Base-by-base conservation (phyloP, 1,284 basidiomycete genomes). In the Caloboletus firmus region DNA sequence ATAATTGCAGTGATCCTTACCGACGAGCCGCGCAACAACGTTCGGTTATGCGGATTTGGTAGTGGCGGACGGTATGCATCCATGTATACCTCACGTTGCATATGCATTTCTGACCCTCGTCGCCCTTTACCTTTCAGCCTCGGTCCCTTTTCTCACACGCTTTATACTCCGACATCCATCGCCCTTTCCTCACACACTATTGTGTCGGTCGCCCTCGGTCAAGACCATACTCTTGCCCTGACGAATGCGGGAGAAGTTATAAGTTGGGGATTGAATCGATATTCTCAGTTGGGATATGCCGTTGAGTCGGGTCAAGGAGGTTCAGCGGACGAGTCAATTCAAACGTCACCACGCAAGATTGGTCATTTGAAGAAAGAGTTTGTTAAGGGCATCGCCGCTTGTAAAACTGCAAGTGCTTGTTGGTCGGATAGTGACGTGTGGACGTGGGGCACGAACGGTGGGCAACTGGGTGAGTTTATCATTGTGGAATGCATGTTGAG, bases 371-470 rank as follows among this genome's bases (percentile, higher is more conserved):
- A 89, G 77, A 93, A 89, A 70, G 91, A 95, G 61, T 62, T 77
- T 24, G 86, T 97, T 0, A 72, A 78, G 20, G 97, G 97, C 18
- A 81, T 96, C 4, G 92, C 95, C 1, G 94, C 95, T 0, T 93
- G 90, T 58, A 89, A 91, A 65, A 86, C 85, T 24, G 90, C 93
- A 24, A 94, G 91, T 20, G 94, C 86, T 2, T 96, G 93, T 67
- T 99, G 93, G 88, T 97, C 95, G 0, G 80, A 81, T 17, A 70
- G 67, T n/a, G 83, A 87, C n/a, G 81, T 98, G 0, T 98, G 85
- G 73, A 97, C 95, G 0, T 99, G 95, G 95, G 97, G 96, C 0
- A 94, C 91, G 24, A 98, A 98, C 71, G 82, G 81, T 32, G 97
- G 97, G 0, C 97, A 99, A 69, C 79, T 99, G 4, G 95, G 95